Base-by-base conservation (phyloP, 768 basidiomycete species). In the Psilocybe azurescens region DNA sequence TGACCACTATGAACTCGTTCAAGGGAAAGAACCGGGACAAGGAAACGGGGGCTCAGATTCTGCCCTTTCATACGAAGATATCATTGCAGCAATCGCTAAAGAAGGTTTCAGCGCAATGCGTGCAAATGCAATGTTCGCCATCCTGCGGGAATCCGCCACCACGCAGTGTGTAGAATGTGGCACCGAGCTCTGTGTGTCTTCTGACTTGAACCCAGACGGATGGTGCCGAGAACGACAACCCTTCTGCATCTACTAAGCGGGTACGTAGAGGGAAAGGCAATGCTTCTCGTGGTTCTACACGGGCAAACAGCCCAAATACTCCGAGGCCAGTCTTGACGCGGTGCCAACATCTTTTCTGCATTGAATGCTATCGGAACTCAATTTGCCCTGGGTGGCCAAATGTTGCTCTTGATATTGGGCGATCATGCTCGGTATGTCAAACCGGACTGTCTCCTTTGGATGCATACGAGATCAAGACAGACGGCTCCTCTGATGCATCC, bases 291-390 rank as follows among this genome's bases (percentile, higher is more conserved):
- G 79, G 79, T 1, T 82, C 89, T 1, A 93, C 93, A 44, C 85
- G 93, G 33, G 86, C 89, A 41, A 91, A 78, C 65, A 93, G 91
- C 68, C 93, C 93, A 3, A 79, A 81, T 52, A 75, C 75, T 2
- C 82, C 84, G 2, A 86, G 84, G 28, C 86, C 90, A 0, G 78
- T 98, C 56, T 76, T 99, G 71, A 97, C 97, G 11, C 87, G 91
- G 63, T 99, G 97, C 73, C 93, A 95, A 69, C 97, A 99, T 74
- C 82, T 99, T 32, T 98, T 93, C 75, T 99, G 97, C 76, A 68
- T 89, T 9, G 78, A 78, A 29, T 99, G 97, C 76, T 99, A 95
- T 83, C 87, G 89, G 44, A 77, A 81, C 64, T 85, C 84, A n/a
- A 85, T 95, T 46, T 93, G 83, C 64, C 84, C 93, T 24, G 87